Evolutionary conservation across 1,284 basidiomycete species (phyloP), one percentile per base, ranked within the genome.

Genomic region (Rhodotorula sp.): DNA sequence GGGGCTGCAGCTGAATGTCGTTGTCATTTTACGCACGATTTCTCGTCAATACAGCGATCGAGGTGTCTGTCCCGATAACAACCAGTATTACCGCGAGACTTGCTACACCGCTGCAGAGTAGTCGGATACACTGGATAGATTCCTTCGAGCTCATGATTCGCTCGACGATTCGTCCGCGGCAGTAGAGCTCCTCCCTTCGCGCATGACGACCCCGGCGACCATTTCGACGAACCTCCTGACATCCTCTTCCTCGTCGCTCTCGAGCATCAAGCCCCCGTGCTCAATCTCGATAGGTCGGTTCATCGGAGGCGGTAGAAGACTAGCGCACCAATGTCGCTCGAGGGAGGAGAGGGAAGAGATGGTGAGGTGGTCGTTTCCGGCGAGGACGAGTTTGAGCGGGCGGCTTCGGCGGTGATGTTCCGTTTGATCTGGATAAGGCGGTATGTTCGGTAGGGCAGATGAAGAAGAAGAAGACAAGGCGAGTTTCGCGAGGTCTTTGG

Each of bases 201-300:
- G 62, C 62, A 56, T 56, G 19, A 63, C 62, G 7, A 68, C 62
- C 1, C 68, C 62, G 21, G 68, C 63, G 16, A 69, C 52, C 63
- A 60, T 55, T 26, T 69, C 57, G 31, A 69, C 68, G 12, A 69
- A 69, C 50, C 68, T 26, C 28, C 68, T 47, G 3, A 69, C 63
- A 34, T 69, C 68, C 5, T 65, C 68, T 43, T 69, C 68, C 15
- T 69, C 68, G 49, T 69, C 68, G 16, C 63, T 65, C 49, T 69
- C 68, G 48, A 65, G 64, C 59, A 69, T 14, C 43, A 69, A 23
- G 16, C 50, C 43, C 34, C 31, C n/a, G 48, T 69, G 68, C 10
- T 60, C 58, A 21, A 69, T 23, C 21, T 60, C 26, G 34, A 64
- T 21, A 2, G 12, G 18, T 7, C 8, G 12, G 5, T 2, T 28